Percentiles rank a stretch among this genome's conserved stretches.
phyloP scores from a whole-genome alignment of 768 basidiomycete species.

The Kwoniella sp. region DNA sequence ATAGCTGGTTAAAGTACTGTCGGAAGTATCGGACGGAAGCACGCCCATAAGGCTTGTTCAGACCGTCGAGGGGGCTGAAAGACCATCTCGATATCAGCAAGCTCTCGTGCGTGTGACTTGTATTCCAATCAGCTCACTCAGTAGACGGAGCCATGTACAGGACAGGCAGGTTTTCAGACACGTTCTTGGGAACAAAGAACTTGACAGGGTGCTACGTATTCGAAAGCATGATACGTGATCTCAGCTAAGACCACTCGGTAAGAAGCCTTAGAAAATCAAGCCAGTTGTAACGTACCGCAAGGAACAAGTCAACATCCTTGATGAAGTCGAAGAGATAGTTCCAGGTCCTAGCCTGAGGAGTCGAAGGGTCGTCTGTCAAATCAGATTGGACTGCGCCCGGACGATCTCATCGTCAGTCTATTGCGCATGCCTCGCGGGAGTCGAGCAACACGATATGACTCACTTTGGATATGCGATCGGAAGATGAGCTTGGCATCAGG shows the following conservation, averaged over 20 bases:
- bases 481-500: slow-evolving; percentile 88
- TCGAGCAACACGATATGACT: slow-evolving; percentile 2
- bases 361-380: slow-evolving; percentile 75
- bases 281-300: slow-evolving; percentile 61
- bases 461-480: slow-evolving; percentile 88
- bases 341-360: slow-evolving; percentile 90
- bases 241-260: no score
- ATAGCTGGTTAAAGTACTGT: slow-evolving; percentile 49
- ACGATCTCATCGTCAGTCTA: slow-evolving; percentile 57
- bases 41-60: slow-evolving; percentile 77
- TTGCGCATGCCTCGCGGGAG: neutral
- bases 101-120: no score
- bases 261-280: neutral
- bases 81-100: neutral
- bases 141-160: slow-evolving; percentile 50
- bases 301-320: slow-evolving; percentile 83
- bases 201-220: slow-evolving; percentile 77
- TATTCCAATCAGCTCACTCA: slow-evolving; percentile 35
- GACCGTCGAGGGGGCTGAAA: slow-evolving; percentile 70
- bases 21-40: slow-evolving; percentile 47
- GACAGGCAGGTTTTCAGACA: slow-evolving; percentile 60
- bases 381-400: slow-evolving; percentile 60
- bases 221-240: no score
- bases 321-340: slow-evolving; percentile 93
- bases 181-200: slow-evolving; percentile 88